Evolutionary conservation across 2,329 filamentous ascomycete genomes (phyloP).

Genomic region (Trichoderma breve): DNA sequence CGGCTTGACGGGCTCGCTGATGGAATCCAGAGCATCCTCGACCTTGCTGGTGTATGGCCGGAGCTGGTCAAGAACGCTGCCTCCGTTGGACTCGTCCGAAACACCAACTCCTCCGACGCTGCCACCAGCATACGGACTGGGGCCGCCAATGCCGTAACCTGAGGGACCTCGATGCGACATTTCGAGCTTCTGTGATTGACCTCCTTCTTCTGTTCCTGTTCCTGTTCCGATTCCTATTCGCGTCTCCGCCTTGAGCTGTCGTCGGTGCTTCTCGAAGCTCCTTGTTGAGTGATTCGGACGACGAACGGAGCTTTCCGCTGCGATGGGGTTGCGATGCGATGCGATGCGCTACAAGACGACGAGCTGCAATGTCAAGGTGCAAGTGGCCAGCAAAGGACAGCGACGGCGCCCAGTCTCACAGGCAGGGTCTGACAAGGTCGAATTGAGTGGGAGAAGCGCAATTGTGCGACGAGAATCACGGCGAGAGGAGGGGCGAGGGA

Average conservation of each 20-base stretch:
- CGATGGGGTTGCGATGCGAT: not conserved
- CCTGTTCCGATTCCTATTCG: not conserved
- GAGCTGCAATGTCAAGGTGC: not conserved
- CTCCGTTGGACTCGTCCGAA: conserved; percentile 56
- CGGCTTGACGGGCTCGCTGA: conserved; percentile 93
- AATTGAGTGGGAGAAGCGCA: conserved; percentile 6
- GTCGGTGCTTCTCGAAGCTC: not conserved
- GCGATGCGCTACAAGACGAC: not conserved
- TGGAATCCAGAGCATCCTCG: conserved; percentile 83
- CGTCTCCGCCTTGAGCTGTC: not conserved
- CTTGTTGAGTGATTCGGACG: not conserved
- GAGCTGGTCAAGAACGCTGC: conserved; percentile 70
- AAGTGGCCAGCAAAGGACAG: not conserved
- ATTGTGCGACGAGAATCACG: conserved; percentile 16
- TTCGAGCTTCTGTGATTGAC: not conserved
- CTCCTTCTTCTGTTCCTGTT: not conserved
- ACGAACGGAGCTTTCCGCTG: not conserved
- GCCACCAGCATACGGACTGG: conserved; percentile 60
- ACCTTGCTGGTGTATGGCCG: conserved; percentile 97
- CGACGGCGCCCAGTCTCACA: conserved; percentile 2
- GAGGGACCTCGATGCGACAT: conserved; percentile 61
- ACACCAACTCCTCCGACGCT: conserved; percentile 44
- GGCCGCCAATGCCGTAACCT: conserved; percentile 78
- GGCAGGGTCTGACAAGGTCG: not conserved
- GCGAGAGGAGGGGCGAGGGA: conserved; percentile 6